Conservation (phyloP, 805 yeast species). For the Wickerhamiella dianesei region DNA sequence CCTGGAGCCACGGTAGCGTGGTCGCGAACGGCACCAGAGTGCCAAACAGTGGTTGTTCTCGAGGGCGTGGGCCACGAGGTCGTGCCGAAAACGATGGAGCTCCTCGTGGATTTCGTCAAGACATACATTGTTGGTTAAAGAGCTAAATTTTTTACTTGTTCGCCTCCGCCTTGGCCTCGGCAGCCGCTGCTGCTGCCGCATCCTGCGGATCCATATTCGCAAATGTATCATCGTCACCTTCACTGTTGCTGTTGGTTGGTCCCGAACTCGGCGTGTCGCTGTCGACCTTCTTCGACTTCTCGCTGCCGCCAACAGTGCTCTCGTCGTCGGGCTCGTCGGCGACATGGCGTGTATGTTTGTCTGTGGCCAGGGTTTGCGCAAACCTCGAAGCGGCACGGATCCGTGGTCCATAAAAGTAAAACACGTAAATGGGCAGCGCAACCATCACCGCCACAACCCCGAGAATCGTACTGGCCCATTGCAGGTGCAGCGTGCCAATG, state of each 20-base stretch:
- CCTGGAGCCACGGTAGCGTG: constrained; percentile 23
- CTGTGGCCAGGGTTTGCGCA: constrained; percentile 24
- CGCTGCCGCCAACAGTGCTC: background rate
- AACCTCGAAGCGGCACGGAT: constrained; percentile 27
- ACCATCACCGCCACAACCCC: constrained; percentile 28
- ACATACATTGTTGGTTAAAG: no score
- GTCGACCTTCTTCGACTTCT: background rate
- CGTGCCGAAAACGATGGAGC: constrained; percentile 21
- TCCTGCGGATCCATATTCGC: background rate
- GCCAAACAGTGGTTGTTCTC: constrained; percentile 19
- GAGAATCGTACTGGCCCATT: constrained; percentile 31
- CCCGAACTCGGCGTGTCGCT: no score
- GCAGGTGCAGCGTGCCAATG: constrained; percentile 25
- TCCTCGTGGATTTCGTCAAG: constrained; percentile 19
- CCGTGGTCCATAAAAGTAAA: constrained; percentile 31
- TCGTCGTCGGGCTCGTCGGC: constrained; percentile 6
- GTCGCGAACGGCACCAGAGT: constrained; percentile 15
- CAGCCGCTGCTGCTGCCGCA: background rate
- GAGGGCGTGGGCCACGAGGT: constrained; percentile 24
- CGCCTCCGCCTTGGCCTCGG: no score
- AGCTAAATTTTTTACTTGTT: no score
- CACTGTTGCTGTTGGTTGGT: background rate
- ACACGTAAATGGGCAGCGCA: constrained; percentile 28
- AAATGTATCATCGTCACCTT: background rate
- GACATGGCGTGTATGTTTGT: constrained; percentile 2